Evolutionary conservation across 176 grass and related monocot genomes (phyloP).

Genomic region (Oryza meridionalis): DNA sequence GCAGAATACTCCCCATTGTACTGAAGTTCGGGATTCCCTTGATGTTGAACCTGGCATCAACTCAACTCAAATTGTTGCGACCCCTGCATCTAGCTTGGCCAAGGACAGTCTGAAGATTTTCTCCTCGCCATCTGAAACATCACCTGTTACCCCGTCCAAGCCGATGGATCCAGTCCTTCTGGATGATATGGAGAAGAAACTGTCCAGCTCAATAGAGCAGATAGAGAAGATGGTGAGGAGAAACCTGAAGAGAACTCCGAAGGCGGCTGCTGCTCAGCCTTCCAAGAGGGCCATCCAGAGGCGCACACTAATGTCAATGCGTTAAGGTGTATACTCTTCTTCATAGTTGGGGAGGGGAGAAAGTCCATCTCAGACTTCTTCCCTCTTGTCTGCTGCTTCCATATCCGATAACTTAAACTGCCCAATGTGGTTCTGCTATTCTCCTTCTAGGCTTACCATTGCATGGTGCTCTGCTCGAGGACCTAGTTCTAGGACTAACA

Average conservation of each 20-base stretch:
- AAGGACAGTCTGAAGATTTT: constrained; percentile 35
- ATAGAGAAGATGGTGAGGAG: constrained; percentile 70
- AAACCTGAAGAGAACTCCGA: constrained; percentile 61
- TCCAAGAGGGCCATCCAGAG: constrained; percentile 55
- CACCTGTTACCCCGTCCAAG: constrained; percentile 35
- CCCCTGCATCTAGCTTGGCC: constrained; percentile 29
- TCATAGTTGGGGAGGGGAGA: neutral
- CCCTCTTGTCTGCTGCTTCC: constrained; percentile 30
- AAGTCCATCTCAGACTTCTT: constrained; percentile 49
- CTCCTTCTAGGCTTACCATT: constrained; percentile 26
- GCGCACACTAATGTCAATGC: constrained; percentile 80
- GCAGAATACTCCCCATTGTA: constrained; percentile 16
- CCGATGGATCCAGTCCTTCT: constrained; percentile 31
- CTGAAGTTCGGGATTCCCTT: constrained; percentile 27
- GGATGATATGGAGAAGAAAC: constrained; percentile 59
- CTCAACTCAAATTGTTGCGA: constrained; percentile 44
- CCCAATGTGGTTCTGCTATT: constrained; percentile 33
- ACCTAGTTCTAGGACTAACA: constrained; percentile 36
- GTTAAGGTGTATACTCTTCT: constrained; percentile 50
- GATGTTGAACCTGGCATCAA: constrained; percentile 46
- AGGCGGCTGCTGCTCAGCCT: constrained; percentile 47
- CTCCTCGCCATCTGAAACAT: constrained; percentile 37
- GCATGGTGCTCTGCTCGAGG: constrained; percentile 52
- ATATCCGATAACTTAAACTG: constrained; percentile 26
- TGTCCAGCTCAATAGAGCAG: constrained; percentile 79